Evolutionary conservation across 345 rosid species (phyloP), one percentile per base, ranked within the genome.

Genomic region (Salix exigua): DNA sequence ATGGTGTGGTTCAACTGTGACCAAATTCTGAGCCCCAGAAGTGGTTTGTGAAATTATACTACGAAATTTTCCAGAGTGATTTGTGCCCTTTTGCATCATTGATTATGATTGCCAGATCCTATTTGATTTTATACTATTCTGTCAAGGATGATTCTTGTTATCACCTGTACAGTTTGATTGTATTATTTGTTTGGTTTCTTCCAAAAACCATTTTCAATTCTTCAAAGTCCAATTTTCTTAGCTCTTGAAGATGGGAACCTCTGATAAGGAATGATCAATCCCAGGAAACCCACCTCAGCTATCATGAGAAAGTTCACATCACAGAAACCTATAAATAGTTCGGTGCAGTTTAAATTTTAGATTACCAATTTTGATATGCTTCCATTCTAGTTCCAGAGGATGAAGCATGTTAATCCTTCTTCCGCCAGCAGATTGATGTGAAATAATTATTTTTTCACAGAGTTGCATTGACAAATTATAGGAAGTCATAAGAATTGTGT

Each of bases 1-100:
- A 21, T 81, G 79, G 28, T 74, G 72, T 78, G 85, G 73, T 72
- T 87, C 80, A 58, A 35, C 81, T 63, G 55, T 78, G 40, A 17
- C 75, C 74, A 77, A 73, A 23, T 68, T 83, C 77, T 83, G 72
- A 83, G 71, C n/a, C 76, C 73, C 42, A 55, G 53, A 79, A 71
- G 46, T 18, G 17, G 31, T 68, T 71, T 68, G n/a, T 58, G 18
- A 37, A 10, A 23, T 58, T 58, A 4, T 10, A 23, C 63, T 58
- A 9, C 10, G 6, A n/a, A 66, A 72, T 26, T 38, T 78, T 30
- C 28, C 71, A 79, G 80, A 73, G 44, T 19, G 33, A 68, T 68
- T 71, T 68, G 28, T 69, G 14, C 37, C 64, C 23, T 55, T 66
- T 16, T 12, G 16, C 51, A 72, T 46, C 46, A 18, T 72, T 70